Evolutionary conservation across 2,329 filamentous ascomycete genomes (phyloP), one percentile per base, ranked within the genome.

Genomic region (Colletotrichum cuscutae): DNA sequence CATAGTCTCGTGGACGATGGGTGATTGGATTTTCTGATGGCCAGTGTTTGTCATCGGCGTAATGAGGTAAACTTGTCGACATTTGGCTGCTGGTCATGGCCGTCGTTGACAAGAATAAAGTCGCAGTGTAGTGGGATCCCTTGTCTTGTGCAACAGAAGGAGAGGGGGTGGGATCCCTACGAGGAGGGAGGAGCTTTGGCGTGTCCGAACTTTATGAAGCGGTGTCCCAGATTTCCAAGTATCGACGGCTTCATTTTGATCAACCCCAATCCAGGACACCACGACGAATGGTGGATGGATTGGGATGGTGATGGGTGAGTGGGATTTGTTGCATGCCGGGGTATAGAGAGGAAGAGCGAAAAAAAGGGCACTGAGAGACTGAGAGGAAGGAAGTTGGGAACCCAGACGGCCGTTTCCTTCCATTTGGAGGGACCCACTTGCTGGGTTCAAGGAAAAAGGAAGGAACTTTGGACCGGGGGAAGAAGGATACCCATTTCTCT

Each of bases 391-490:
- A 32, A 32, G 30, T 4, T 32, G 7, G 8, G 30, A 37, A 60
- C 66, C 66, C 70, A 60, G 60, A 35, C 60, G 66, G 46, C 49
- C 66, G 70, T 65, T 72, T 70, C 70, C 70, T 70, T 72, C 66
- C 66, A 60, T 37, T 65, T 35, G 19, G n/a, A 22, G n/a, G 30
- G 56, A 42, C 60, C 65, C 70, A 72, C 66, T 24, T 24, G 22
- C 54, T 9, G 49, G 70, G 70, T 60, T 65, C 70, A 70, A 52
- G 56, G 66, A 35, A 30, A 46, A 70, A 52, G 56, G 66, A 35
- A 30, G 54, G 19, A 65, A 13, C 32, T 32, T 24, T 30, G 42
- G 42, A 68, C 59, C 11, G 66, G 70, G 70, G 65, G 15, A 19
- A 28, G 19, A 19, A 24, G 19, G 7, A 53, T 13, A 15, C 24